These are phyloP conservation scores for Mucor indicus DNA, from an alignment of 371 early-diverging fungal species.

Conservation along the genomic window DNA sequence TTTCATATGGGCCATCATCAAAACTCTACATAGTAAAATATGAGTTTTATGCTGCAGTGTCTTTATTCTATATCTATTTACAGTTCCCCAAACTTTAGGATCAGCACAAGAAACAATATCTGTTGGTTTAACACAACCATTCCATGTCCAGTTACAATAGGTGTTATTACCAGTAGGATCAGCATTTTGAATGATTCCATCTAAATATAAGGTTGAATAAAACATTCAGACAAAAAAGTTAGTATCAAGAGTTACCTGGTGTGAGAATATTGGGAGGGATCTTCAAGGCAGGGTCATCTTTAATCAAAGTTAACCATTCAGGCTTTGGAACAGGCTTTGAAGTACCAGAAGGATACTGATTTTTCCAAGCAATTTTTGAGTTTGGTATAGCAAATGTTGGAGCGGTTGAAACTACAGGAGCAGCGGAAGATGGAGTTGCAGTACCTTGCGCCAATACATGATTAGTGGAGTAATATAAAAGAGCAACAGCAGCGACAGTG, in stretches of 20 bases:
- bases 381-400: constrained; percentile 11
- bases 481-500: constrained; percentile 11
- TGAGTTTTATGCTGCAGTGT: too few species aligned
- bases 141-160: constrained; percentile 57
- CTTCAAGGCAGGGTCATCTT: constrained; percentile 21
- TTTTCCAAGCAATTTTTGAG: constrained; percentile 22
- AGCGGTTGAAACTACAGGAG: constrained; percentile 1
- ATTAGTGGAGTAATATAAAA: constrained; percentile 9
- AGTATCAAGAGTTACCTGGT: constrained; percentile 5
- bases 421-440: not conserved
- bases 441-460: constrained; percentile 3
- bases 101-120: constrained; percentile 46
- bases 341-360: constrained; percentile 30
- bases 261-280: constrained; percentile 19
- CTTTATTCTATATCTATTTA: too few species aligned
- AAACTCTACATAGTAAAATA: constrained; percentile 25
- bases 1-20: constrained; percentile 40
- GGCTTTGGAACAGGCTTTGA: constrained; percentile 35
- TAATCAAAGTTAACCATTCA: constrained; percentile 45
- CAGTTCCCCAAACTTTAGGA: constrained; percentile 45
- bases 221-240: not conserved
- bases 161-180: constrained; percentile 25
- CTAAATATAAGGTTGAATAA: not conserved
- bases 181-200: constrained; percentile 25
- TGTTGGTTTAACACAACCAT: constrained; percentile 44